Evolutionary conservation across 2,329 filamentous ascomycete species (phyloP).

Genomic region (Eutypella sp.): DNA sequence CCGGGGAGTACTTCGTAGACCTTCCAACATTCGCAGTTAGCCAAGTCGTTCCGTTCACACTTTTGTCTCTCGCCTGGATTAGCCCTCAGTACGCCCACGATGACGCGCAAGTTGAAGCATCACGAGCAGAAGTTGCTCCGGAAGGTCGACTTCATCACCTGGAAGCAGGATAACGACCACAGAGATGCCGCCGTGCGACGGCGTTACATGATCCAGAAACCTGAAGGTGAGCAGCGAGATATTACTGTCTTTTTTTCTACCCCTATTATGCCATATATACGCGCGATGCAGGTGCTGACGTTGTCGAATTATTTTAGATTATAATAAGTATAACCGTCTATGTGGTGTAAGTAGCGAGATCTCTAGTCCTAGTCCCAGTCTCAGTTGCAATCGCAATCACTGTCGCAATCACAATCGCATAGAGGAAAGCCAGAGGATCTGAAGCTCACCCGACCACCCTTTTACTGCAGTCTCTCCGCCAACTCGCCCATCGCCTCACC

Average conservation of each 20-base stretch:
- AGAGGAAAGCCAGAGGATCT: no score
- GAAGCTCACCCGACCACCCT: neutral
- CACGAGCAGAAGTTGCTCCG: slow-evolving; percentile 96
- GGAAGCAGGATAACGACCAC: slow-evolving; percentile 83
- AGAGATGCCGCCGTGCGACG: slow-evolving; percentile 71
- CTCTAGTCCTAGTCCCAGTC: no score
- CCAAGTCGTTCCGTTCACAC: no score
- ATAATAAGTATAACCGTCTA: slow-evolving; percentile 54
- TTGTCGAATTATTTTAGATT: neutral
- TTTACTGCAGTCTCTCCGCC: slow-evolving; percentile 63
- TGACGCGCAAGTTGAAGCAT: slow-evolving; percentile 95
- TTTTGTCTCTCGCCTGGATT: no score
- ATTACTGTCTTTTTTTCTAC: slow-evolving; percentile 26
- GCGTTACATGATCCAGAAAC: slow-evolving; percentile 87
- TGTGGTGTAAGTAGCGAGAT: slow-evolving; percentile 58
- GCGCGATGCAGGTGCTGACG: slow-evolving; percentile 11
- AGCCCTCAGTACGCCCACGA: slow-evolving; percentile 37
- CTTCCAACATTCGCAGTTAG: no score
- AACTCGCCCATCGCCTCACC: slow-evolving; percentile 83
- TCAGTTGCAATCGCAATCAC: no score
- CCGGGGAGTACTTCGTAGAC: no score
- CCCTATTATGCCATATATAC: neutral
- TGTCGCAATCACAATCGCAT: neutral
- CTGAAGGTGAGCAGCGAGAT: slow-evolving; percentile 65
- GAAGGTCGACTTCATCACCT: slow-evolving; percentile 88